phyloP scores from a whole-genome alignment of 345 rosid species.

The Eucalyptus leucophloia region DNA sequence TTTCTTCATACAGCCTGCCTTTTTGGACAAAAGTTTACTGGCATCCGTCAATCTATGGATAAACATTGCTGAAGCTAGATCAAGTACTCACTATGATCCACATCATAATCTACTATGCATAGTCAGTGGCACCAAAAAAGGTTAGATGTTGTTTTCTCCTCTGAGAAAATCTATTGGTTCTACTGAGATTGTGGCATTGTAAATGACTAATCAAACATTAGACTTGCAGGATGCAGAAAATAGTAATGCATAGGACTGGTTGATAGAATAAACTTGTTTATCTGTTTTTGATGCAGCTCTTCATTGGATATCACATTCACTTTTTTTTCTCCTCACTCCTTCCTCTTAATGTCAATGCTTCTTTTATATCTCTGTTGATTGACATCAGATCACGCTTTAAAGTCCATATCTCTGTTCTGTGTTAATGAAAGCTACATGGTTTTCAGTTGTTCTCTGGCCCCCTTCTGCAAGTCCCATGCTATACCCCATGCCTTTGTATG shows the following conservation, averaged over 20 bases:
- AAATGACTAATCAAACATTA: not conserved
- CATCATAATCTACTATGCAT: slow-evolving; percentile 80
- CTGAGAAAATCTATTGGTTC: not conserved
- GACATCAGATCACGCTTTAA: not conserved
- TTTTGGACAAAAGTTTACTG: slow-evolving; percentile 41
- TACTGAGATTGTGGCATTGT: not conserved
- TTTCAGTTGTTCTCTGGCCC: slow-evolving; percentile 79
- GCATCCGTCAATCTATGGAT: slow-evolving; percentile 88
- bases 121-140: slow-evolving; percentile 73
- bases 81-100: slow-evolving; percentile 87
- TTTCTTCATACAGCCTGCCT: slow-evolving; percentile 39
- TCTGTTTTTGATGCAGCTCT: not conserved
- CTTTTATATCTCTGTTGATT: not conserved
- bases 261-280: not conserved
- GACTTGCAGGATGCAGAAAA: not conserved
- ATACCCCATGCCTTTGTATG: slow-evolving; percentile 81
- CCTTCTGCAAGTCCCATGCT: slow-evolving; percentile 81
- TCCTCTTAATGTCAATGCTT: not conserved
- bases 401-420: not conserved
- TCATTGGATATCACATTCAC: not conserved
- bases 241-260: not conserved
- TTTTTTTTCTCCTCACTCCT: not conserved
- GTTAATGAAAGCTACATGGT: not conserved
- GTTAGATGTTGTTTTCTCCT: slow-evolving; percentile 7
- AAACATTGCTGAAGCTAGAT: slow-evolving; percentile 67